Evolutionary conservation across 192 early-diverging fungal genomes (phyloP).

Genomic region (Gryganskiella cystojenkinii): DNA sequence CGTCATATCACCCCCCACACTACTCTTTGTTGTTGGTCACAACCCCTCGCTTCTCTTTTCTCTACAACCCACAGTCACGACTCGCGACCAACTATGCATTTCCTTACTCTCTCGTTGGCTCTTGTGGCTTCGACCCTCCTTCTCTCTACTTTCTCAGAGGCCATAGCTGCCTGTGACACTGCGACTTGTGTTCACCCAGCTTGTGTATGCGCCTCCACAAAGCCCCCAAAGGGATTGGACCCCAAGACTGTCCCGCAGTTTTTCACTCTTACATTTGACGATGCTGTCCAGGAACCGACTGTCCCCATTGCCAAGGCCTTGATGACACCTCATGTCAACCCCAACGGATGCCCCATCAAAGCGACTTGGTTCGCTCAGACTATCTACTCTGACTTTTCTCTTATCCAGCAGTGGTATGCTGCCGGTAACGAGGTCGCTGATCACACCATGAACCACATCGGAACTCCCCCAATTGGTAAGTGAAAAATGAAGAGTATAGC

Average conservation of each 20-base stretch:
- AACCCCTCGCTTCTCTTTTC: not conserved
- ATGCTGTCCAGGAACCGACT: slow-evolving; percentile 58
- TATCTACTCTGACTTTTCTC: slow-evolving; percentile 68
- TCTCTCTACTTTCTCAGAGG: slow-evolving; percentile 10
- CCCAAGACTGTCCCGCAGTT: slow-evolving; percentile 62
- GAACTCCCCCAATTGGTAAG: slow-evolving; percentile 44
- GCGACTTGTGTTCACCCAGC: slow-evolving; percentile 55
- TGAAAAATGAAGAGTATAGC: not conserved
- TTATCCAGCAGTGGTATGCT: slow-evolving; percentile 71
- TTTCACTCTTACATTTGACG: slow-evolving; percentile 68
- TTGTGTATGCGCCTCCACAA: slow-evolving; percentile 54
- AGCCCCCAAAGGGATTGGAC: slow-evolving; percentile 51
- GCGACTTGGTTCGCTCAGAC: slow-evolving; percentile 72
- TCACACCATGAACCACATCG: slow-evolving; percentile 65
- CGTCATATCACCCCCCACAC: not conserved
- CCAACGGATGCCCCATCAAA: slow-evolving; percentile 65
- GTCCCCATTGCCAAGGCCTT: slow-evolving; percentile 9
- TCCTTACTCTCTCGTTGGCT: slow-evolving; percentile 16
- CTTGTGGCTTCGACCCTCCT: slow-evolving; percentile 15
- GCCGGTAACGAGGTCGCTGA: slow-evolving; percentile 73
- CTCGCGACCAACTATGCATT: slow-evolving; percentile 16
- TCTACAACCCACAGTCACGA: not conserved
- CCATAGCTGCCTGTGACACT: slow-evolving; percentile 51
- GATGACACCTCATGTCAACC: slow-evolving; percentile 39
- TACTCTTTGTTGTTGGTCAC: not conserved